phyloP scores from a whole-genome alignment of 2,329 filamentous ascomycete species.

The Arthrobotrys entomopaga region DNA sequence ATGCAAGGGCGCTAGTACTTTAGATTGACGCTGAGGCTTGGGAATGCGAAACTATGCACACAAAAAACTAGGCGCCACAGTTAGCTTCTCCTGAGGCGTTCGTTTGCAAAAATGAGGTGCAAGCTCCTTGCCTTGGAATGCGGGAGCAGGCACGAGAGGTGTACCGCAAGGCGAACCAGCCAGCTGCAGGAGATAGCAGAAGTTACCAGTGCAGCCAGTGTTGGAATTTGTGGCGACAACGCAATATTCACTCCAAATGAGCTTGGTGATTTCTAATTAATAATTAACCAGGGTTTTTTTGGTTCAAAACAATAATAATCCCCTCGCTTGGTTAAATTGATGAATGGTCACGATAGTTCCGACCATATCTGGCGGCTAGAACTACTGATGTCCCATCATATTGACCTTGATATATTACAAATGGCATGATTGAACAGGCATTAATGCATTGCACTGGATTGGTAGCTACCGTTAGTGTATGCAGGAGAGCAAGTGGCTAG shows the following conservation, averaged over 20 bases:
- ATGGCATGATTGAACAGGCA: neutral
- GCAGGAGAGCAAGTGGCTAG: neutral
- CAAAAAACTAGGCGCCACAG: conserved; percentile 6
- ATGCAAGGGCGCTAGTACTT: too few relatives aligned
- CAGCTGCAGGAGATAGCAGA: neutral
- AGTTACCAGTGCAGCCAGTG: neutral
- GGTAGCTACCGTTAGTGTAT: neutral
- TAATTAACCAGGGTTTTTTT: neutral
- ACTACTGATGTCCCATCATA: too few relatives aligned
- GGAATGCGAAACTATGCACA: neutral
- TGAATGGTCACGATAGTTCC: neutral
- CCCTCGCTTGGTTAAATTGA: neutral
- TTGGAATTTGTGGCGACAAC: neutral
- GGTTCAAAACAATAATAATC: neutral
- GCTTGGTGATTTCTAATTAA: neutral
- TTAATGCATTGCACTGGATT: neutral
- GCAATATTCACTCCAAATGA: neutral
- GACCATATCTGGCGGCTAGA: neutral
- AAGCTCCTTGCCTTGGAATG: neutral
- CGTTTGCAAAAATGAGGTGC: neutral
- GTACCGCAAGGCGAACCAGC: neutral
- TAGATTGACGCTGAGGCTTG: too few relatives aligned
- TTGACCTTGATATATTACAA: neutral
- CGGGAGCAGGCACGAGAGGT: neutral
- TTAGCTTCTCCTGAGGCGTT: neutral